Evolutionary conservation across 257 asterid genomes (phyloP).

Genomic region (Forsythia suspensa): DNA sequence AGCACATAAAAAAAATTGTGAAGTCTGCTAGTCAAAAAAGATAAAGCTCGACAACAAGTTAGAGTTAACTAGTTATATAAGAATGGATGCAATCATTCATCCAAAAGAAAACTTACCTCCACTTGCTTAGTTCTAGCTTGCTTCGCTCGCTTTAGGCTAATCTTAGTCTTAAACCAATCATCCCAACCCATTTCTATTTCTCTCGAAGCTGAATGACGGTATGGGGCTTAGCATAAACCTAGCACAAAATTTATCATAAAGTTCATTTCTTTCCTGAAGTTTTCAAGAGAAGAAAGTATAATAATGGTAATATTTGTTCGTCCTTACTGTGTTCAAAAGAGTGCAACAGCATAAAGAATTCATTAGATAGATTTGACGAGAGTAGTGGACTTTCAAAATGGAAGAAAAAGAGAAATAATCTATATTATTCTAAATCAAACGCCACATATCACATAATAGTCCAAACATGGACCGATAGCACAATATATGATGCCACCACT

Average conservation of each 20-base stretch:
- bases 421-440: not conserved
- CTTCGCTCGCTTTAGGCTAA: constrained; percentile 44
- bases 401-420: too few species aligned
- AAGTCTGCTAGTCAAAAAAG: not conserved
- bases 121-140: constrained; percentile 25
- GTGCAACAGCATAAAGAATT: not conserved
- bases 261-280: not conserved
- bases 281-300: not conserved
- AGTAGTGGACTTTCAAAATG: not conserved
- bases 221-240: not conserved
- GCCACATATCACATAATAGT: not conserved
- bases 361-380: not conserved
- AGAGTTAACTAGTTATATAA: not conserved
- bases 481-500: not conserved
- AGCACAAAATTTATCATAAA: not conserved
- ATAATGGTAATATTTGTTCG: not conserved
- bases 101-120: constrained; percentile 26
- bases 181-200: constrained; percentile 47
- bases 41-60: not conserved
- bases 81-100: not conserved
- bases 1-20: not conserved
- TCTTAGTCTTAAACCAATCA: constrained; percentile 48
- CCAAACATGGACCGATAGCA: not conserved
- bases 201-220: not conserved
- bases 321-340: not conserved